Base-by-base conservation (phyloP, 768 basidiomycete species). In the Lentinula guzmanii region DNA sequence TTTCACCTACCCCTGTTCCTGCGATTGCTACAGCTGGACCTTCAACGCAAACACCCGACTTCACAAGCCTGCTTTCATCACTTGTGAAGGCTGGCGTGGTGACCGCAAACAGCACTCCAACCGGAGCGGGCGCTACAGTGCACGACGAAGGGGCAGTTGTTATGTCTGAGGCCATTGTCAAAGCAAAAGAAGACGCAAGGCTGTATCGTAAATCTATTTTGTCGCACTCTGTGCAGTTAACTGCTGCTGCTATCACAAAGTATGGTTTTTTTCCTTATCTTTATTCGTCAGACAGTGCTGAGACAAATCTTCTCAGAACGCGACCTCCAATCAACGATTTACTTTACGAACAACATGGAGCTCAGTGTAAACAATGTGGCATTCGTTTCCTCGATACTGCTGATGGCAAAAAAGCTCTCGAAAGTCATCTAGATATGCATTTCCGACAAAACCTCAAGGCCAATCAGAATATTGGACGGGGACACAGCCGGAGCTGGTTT, bases 351-450 rank as follows among this genome's bases (percentile, higher is more conserved):
- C 85, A 85, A 61, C 80, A 95, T 41, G 81, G 87, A 24, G 77
- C 84, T 37, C 90, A 94, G 75, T 99, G 96, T 80, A 93, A 89
- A 75, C 95, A 98, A 69, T 99, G 96, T 76, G 92, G 90, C 16
- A 75, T 91, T 58, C 88, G 96, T 48, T 96, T 95, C 73, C 77
- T 89, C 52, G 91, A 92, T 66, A 85, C 83, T 34, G 70, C 75
- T 31, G 67, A 77, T 58, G 94, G 91, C 63, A 92, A 88, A 76
- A 88, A 86, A 70, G 79, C 76, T 42, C 82, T 95, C 79, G 85
- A 95, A 67, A 85, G 87, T 61, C 97, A 99, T 70, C 81, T 98
- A 67, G 96, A 99, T 71, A 90, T 92, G 89, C 96, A 99, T 73
- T 98, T 97, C 76, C 82, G 87, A 70, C 90, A 96, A 71, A 98